Evolutionary conservation across 345 rosid species (phyloP).

Genomic region (Crucihimalaya himalaica): DNA sequence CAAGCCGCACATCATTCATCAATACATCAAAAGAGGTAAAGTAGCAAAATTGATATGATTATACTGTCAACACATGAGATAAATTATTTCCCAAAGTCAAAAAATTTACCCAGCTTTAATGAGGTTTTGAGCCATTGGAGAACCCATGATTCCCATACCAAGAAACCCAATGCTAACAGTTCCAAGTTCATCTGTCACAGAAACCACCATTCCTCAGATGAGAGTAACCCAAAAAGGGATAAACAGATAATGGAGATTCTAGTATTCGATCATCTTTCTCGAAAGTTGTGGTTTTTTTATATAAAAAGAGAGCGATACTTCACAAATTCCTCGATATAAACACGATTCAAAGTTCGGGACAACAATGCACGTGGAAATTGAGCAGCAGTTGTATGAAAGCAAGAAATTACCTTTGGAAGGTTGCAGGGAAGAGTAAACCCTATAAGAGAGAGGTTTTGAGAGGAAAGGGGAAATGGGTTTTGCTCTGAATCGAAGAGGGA

Average conservation of each 20-base stretch:
- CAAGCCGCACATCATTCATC: background rate
- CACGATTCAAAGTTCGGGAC: background rate
- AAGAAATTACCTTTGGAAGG: conserved; percentile 44
- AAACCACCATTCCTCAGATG: conserved; percentile 2
- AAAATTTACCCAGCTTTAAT: conserved; percentile 74
- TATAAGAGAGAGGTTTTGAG: conserved; percentile 32
- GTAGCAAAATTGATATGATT: background rate
- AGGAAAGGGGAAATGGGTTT: conserved; percentile 47
- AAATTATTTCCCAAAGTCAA: background rate
- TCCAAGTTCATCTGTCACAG: conserved; percentile 33
- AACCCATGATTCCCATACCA: conserved; percentile 94
- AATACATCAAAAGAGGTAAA: background rate
- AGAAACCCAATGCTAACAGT: conserved; percentile 72
- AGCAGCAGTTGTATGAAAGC: conserved; percentile 11
- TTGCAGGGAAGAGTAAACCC: conserved; percentile 56
- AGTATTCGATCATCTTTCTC: conserved; percentile 12
- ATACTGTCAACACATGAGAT: background rate
- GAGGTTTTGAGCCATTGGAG: conserved; percentile 95
- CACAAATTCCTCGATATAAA: background rate
- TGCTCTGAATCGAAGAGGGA: conserved; percentile 47
- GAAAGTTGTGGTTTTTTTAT: background rate
- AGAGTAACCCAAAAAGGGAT: background rate
- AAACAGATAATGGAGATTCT: background rate
- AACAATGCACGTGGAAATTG: background rate
- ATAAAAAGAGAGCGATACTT: background rate